Conservation (phyloP, 2,329 filamentous ascomycete genomes). For the Tolypocladium capitatum region DNA sequence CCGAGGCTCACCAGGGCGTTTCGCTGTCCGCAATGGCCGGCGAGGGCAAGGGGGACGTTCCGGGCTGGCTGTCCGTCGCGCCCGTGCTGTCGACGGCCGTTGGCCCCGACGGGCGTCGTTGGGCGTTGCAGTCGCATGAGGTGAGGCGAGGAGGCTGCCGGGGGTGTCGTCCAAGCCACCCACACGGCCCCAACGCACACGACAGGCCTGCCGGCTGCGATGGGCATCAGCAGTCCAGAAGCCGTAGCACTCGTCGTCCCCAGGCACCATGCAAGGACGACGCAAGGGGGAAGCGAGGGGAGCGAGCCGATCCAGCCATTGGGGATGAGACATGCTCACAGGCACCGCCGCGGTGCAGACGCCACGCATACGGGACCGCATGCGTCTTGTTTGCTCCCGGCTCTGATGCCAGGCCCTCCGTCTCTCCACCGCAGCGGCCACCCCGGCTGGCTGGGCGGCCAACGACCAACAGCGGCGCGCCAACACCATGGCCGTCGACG, state of each 20-base stretch:
- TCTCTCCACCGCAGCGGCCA: background rate
- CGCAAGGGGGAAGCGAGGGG: background rate
- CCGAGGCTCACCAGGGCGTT: background rate
- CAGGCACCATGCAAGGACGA: background rate
- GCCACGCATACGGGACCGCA: background rate
- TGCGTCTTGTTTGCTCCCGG: background rate
- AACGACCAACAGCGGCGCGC: no score
- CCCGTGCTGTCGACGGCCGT: background rate
- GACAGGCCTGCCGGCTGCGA: background rate
- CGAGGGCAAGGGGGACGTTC: no score
- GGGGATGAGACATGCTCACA: background rate
- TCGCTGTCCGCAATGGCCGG: background rate
- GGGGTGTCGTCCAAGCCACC: background rate
- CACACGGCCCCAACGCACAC: background rate
- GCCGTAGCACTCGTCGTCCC: background rate
- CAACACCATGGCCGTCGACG: background rate
- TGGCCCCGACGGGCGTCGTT: background rate
- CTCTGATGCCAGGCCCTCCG: background rate
- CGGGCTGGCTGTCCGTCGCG: background rate
- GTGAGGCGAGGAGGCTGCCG: background rate
- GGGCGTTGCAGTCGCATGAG: background rate
- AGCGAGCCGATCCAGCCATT: background rate
- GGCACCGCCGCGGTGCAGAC: background rate
- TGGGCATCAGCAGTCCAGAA: background rate
- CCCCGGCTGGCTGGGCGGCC: background rate